A percentile compares a stretch with the other conserved stretches of the same genome.
Evolutionary conservation across 768 basidiomycete species (phyloP).

Genomic region (Suillus americanus): DNA sequence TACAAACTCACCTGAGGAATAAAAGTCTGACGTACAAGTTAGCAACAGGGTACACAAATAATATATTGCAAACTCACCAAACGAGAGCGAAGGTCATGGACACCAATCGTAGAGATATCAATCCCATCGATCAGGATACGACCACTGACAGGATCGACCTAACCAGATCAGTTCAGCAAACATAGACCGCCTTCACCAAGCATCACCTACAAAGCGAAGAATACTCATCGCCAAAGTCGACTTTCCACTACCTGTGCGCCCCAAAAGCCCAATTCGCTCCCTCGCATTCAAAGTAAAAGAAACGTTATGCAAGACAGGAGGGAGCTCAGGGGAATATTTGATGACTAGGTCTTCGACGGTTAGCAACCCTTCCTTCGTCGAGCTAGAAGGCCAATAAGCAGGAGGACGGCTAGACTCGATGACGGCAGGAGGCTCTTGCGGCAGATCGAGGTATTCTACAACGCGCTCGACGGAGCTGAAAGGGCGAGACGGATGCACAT

Average conservation of each 20-base stretch:
- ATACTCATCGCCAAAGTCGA: conserved; percentile 86
- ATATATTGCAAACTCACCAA: conserved; percentile 45
- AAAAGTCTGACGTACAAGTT: conserved; percentile 52
- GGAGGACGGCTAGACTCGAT: conserved; percentile 77
- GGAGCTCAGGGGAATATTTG: conserved; percentile 84
- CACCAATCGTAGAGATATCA: conserved; percentile 81
- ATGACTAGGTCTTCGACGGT: conserved; percentile 73
- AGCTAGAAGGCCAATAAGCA: conserved; percentile 89
- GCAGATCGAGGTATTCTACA: conserved; percentile 87
- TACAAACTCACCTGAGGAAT: conserved; percentile 53
- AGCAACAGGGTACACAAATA: conserved; percentile 7
- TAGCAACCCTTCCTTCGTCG: conserved; percentile 57
- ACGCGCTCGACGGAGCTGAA: conserved; percentile 84
- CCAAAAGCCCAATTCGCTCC: conserved; percentile 78
- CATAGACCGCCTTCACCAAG: not conserved
- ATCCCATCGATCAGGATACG: conserved; percentile 84
- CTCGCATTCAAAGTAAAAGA: conserved; percentile 71
- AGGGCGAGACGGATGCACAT: conserved; percentile 9
- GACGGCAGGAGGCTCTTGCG: conserved; percentile 79
- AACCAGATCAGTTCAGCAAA: not conserved
- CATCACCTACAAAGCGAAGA: conserved; percentile 67
- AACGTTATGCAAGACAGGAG: conserved; percentile 72
- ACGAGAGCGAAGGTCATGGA: conserved; percentile 79
- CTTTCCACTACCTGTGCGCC: conserved; percentile 82
- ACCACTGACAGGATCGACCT: conserved; percentile 77